Base-by-base conservation (phyloP, 257 asterid genomes). In the Ballota nigra region DNA sequence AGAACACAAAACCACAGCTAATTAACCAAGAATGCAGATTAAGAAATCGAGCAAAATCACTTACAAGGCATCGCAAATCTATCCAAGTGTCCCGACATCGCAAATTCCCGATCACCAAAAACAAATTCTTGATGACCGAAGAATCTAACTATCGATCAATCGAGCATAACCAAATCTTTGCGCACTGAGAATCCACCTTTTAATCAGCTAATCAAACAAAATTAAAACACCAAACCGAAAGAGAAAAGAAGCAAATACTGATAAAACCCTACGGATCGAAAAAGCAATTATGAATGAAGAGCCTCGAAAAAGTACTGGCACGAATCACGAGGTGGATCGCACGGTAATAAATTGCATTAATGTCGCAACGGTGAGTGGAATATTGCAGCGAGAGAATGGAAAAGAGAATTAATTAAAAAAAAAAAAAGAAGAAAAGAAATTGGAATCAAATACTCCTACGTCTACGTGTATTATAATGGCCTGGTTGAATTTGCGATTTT, bases 21-120 rank as follows among this genome's bases (percentile, higher is more conserved):
- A 66, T 66, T 28, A 58, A 68, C 41, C 63, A 40, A 8, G 51
- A 69, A 76, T 79, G 83, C n/a, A n/a, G n/a, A n/a, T n/a, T n/a
- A n/a, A 74, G 9, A 62, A 47, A 57, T 15, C 45, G 34, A 43
- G n/a, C 33, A 22, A 51, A 33, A 51, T 60, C 24, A 85, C 98
- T 90, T 75, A 92, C 98, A 90, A 68, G 96, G 97, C 81, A 87
- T 86, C 47, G 97, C 90, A 65, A 90, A 85, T 60, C 92, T 87
- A 77, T 92, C 98, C 80, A 87, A 75, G 52, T 93, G 91, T 59
- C 93, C 98, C 38, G 98, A 90, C 97, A 90, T 90, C 75, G 79
- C 81, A 66, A 56, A n/a, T 38, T 63, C 63, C 33, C 67, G 69
- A 80, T 53, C 77, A 75, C 80, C 82, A 52, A 36, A 55, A 59